Conservation (phyloP, 108 stramenopile species). For the Nitzschia sp. region DNA sequence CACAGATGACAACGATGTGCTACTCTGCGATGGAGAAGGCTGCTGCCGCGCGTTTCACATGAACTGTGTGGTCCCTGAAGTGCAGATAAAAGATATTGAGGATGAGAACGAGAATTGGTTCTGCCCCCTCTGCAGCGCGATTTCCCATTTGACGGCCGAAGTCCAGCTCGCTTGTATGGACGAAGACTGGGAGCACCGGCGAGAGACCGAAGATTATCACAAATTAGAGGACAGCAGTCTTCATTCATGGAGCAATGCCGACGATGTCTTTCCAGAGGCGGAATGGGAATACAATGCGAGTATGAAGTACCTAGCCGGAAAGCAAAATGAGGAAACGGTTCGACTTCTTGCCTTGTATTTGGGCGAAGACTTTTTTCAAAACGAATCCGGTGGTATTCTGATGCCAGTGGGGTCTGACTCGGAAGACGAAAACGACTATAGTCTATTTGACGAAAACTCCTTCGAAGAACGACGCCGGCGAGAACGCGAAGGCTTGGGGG, state of each 20-base stretch:
- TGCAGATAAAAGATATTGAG: slow-evolving; percentile 51
- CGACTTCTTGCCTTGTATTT: slow-evolving; percentile 44
- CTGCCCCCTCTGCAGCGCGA: slow-evolving; percentile 67
- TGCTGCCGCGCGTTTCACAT: slow-evolving; percentile 87
- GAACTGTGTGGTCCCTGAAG: slow-evolving; percentile 67
- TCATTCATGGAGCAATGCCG: slow-evolving; percentile 61
- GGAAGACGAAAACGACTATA: slow-evolving; percentile 43
- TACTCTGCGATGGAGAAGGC: slow-evolving; percentile 46
- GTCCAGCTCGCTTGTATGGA: slow-evolving; percentile 65
- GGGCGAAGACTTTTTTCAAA: slow-evolving; percentile 29
- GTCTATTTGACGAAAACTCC: slow-evolving; percentile 43
- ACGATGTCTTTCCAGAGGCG: slow-evolving; percentile 81
- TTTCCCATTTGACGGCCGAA: slow-evolving; percentile 44
- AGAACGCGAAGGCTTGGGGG: neutral
- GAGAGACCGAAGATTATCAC: neutral
- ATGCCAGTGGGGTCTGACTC: slow-evolving; percentile 38
- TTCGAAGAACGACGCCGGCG: slow-evolving; percentile 29
- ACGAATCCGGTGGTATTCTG: neutral
- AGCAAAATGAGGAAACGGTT: slow-evolving; percentile 52
- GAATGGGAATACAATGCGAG: slow-evolving; percentile 55
- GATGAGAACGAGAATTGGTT: slow-evolving; percentile 78
- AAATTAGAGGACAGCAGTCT: slow-evolving; percentile 19
- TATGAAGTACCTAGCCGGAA: slow-evolving; percentile 47
- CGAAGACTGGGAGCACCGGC: slow-evolving; percentile 27
- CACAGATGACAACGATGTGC: slow-evolving; percentile 51